Evolutionary conservation across 2,329 filamentous ascomycete species (phyloP).

Genomic region (Sclerotinia sclerotiorum): DNA sequence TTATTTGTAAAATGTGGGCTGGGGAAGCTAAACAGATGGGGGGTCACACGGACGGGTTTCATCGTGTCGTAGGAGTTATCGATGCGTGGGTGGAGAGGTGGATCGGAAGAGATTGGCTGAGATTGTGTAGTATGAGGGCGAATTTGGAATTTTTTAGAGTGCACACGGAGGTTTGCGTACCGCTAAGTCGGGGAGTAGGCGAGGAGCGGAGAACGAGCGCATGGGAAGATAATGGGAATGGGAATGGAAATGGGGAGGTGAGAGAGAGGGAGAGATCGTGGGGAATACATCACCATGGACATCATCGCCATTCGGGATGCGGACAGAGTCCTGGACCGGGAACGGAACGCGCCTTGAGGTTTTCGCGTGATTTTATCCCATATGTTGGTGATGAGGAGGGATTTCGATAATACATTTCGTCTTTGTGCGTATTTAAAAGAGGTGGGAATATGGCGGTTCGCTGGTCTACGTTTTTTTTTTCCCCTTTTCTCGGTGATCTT

Average conservation of each 20-base stretch:
- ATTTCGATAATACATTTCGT: neutral
- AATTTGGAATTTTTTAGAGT: conserved; percentile 55
- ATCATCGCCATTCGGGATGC: neutral
- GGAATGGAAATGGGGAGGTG: neutral
- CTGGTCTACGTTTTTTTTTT: neutral
- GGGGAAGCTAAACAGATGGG: conserved; percentile 54
- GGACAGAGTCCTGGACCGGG: conserved; percentile 12
- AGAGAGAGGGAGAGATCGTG: neutral
- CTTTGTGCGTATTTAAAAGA: no score
- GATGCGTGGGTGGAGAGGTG: conserved; percentile 59
- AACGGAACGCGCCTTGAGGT: neutral
- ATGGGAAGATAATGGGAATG: no score
- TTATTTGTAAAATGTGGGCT: conserved; percentile 63
- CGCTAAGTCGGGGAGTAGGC: neutral
- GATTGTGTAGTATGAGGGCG: conserved; percentile 60
- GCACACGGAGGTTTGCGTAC: neutral
- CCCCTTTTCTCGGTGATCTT: neutral
- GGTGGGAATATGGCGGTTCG: no score
- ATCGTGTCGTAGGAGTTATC: conserved; percentile 58
- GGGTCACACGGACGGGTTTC: conserved; percentile 62
- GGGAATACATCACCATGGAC: neutral
- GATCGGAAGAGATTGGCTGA: conserved; percentile 49
- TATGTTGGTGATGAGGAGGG: neutral
- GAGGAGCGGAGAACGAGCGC: neutral
- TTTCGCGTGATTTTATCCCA: neutral